phyloP scores from a whole-genome alignment of 2,329 filamentous ascomycete species.

The Neofusicoccum laricinum region DNA sequence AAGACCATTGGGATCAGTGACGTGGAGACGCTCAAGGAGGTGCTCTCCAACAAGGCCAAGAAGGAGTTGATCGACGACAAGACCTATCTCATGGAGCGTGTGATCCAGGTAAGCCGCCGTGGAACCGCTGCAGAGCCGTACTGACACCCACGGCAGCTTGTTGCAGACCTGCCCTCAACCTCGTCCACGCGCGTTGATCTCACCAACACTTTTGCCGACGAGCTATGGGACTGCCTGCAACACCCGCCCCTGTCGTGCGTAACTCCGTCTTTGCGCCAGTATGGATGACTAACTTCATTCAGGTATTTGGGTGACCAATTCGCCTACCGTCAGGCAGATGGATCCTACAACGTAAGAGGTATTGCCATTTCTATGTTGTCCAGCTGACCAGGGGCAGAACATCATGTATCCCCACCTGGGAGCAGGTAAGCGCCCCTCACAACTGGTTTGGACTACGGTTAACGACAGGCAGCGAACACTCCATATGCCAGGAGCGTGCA shows the following conservation, averaged over 20 bases:
- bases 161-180: slow-evolving; percentile 10
- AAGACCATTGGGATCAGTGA: slow-evolving; percentile 52
- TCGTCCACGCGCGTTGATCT: slow-evolving; percentile 20
- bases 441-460: slow-evolving; percentile 26
- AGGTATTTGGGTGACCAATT: slow-evolving; percentile 40
- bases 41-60: slow-evolving; percentile 61
- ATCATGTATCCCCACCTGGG: slow-evolving; percentile 52
- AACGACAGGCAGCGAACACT: slow-evolving; percentile 52
- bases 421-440: slow-evolving; percentile 9
- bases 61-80: slow-evolving; percentile 69
- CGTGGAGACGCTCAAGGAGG: slow-evolving; percentile 46
- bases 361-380: slow-evolving; percentile 17
- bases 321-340: slow-evolving; percentile 40
- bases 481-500: slow-evolving; percentile 64
- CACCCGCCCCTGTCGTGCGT: slow-evolving; percentile 21
- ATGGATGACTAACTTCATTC: background rate
- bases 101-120: slow-evolving; percentile 54
- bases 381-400: slow-evolving; percentile 51
- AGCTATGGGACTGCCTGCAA: slow-evolving; percentile 21
- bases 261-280: background rate
- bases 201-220: slow-evolving; percentile 21
- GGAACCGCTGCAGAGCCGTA: too few species aligned
- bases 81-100: slow-evolving; percentile 72
- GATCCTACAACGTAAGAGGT: slow-evolving; percentile 35
- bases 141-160: slow-evolving; percentile 1